These are phyloP conservation scores for Macrophomina phaseolina DNA, from an alignment of 2,329 filamentous ascomycete species.

Conservation along the genomic window DNA sequence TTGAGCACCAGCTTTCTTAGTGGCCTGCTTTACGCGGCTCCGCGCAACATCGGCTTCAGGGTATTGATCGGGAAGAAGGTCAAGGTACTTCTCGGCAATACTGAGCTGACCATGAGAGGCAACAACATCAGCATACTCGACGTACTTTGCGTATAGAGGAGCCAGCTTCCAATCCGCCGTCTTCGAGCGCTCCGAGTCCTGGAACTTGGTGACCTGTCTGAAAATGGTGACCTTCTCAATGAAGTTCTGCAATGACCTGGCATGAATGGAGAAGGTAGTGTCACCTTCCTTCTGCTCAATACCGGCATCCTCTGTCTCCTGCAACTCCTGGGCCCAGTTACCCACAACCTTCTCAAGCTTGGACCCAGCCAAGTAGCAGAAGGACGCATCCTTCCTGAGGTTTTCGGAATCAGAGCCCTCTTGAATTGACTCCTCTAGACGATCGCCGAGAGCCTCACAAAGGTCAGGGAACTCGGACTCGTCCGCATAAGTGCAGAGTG, in stretches of 20 bases:
- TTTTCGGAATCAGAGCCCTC: constrained; percentile 56
- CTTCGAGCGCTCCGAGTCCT: constrained; percentile 75
- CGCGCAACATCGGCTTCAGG: constrained; percentile 86
- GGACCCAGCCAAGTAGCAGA: constrained; percentile 94
- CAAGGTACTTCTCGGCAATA: constrained; percentile 88
- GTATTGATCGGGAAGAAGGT: constrained; percentile 82
- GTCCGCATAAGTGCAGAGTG: constrained; percentile 93
- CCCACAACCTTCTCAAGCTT: constrained; percentile 96
- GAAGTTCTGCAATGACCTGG: constrained; percentile 84
- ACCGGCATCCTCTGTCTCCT: constrained; percentile 79
- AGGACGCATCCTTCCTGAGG: constrained; percentile 83
- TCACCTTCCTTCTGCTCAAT: constrained; percentile 72
- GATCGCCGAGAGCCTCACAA: constrained; percentile 92
- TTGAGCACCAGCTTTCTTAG: constrained; percentile 63
- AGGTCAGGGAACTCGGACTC: constrained; percentile 91
- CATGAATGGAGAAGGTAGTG: constrained; percentile 90
- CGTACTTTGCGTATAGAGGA: constrained; percentile 90
- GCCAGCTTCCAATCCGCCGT: constrained; percentile 86
- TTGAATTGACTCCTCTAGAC: constrained; percentile 73
- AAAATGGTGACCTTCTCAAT: constrained; percentile 99
- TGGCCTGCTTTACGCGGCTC: constrained; percentile 83
- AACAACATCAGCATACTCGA: constrained; percentile 94
- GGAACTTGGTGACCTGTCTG: constrained; percentile 89
- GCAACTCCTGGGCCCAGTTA: constrained; percentile 91
- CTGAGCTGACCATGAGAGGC: constrained; percentile 86